Conservation (phyloP, 306 rosid species). For the Acmispon strigosus region DNA sequence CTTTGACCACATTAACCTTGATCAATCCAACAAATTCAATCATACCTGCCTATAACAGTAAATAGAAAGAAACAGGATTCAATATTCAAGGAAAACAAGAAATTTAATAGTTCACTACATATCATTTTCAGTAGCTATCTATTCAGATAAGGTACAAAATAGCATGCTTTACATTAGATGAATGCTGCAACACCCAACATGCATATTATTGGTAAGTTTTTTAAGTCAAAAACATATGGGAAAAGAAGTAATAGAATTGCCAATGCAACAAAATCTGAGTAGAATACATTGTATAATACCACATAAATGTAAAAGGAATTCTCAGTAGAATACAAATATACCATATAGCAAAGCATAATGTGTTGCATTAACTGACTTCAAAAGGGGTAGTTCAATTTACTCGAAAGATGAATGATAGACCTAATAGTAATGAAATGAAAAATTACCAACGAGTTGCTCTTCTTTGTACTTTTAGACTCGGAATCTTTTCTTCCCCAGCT, state of each 20-base stretch:
- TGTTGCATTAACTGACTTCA: not conserved
- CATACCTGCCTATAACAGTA: conserved; percentile 87
- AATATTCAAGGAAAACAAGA: not conserved
- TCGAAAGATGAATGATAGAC: not conserved
- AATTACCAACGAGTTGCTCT: conserved; percentile 56
- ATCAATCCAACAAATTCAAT: conserved; percentile 86
- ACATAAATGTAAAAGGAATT: not conserved
- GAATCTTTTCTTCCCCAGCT: conserved; percentile 75
- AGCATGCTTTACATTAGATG: not conserved
- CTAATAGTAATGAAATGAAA: not conserved
- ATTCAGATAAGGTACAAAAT: not conserved
- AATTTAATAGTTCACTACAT: not conserved
- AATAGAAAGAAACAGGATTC: conserved; percentile 26
- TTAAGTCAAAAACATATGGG: not conserved
- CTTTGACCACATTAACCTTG: conserved; percentile 86
- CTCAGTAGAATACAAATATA: not conserved
- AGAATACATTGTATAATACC: too few species aligned
- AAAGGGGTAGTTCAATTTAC: not conserved
- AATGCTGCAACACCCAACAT: not conserved
- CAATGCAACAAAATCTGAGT: not conserved
- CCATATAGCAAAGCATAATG: not conserved
- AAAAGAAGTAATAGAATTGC: not conserved
- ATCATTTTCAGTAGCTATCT: not conserved
- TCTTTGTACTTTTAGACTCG: conserved; percentile 49
- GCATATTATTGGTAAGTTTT: not conserved